phyloP scores from a whole-genome alignment of 75 land plant genomes.

The Cunninghamia lanceolata region DNA sequence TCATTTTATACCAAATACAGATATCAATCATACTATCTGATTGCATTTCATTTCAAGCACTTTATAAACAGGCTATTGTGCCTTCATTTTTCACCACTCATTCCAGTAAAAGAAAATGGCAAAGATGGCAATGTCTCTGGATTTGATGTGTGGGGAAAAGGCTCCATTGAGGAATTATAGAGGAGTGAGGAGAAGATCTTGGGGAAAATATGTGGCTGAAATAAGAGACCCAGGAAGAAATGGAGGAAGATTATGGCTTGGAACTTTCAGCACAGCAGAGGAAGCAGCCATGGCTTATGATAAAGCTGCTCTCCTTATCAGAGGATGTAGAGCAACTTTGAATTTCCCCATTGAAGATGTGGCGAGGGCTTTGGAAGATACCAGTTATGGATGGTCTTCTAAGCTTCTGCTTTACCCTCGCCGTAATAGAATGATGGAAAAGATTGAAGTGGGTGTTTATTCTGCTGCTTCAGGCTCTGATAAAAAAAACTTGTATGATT shows the following conservation, averaged over 20 bases:
- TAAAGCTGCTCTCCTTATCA: conserved; percentile 22
- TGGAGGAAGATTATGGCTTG: conserved; percentile 63
- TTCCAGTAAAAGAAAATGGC: no score
- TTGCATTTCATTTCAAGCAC: not conserved
- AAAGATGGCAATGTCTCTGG: no score
- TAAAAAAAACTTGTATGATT: no score
- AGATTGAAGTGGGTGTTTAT: no score
- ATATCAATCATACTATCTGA: no score
- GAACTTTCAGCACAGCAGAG: conserved; percentile 66
- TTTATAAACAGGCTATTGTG: not conserved
- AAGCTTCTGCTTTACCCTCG: not conserved
- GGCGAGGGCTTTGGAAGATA: not conserved
- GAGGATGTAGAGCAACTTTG: conserved; percentile 19
- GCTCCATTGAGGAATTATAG: conserved; percentile 22
- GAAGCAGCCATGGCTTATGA: conserved; percentile 70
- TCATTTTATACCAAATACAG: not conserved
- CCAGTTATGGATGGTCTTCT: not conserved
- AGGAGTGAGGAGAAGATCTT: conserved; percentile 66
- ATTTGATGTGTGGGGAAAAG: not conserved
- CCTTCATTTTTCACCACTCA: not conserved
- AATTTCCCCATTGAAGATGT: conserved; percentile 12
- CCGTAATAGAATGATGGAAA: not conserved
- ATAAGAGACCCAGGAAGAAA: conserved; percentile 49
- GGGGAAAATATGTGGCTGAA: conserved; percentile 72
- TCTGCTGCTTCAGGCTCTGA: no score